Evolutionary conservation across 2,329 filamentous ascomycete species (phyloP).

Genomic region (Spiromastix sp.): DNA sequence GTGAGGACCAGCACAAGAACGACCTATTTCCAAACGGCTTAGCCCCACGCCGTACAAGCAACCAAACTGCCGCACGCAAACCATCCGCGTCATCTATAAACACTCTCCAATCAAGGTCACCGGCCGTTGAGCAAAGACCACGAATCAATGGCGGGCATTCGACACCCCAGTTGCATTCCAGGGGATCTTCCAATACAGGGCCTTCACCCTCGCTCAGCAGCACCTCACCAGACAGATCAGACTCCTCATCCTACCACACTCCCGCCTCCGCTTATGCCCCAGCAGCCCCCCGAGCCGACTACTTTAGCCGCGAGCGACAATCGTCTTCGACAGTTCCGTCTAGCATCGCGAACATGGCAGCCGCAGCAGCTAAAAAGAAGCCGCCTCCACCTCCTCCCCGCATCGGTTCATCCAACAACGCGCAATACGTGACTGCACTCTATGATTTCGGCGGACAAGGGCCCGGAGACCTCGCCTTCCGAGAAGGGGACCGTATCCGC

Average conservation of each 20-base stretch:
- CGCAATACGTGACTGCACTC: constrained; percentile 55
- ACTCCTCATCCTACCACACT: constrained; percentile 18
- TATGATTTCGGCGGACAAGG: constrained; percentile 66
- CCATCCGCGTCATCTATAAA: constrained; percentile 22
- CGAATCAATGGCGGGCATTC: constrained; percentile 13
- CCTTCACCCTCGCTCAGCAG: constrained; percentile 8
- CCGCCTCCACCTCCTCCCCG: constrained; percentile 60
- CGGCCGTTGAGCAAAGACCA: constrained; percentile 18
- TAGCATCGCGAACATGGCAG: constrained; percentile 29
- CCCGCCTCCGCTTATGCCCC: constrained; percentile 24
- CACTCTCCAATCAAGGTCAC: constrained; percentile 14
- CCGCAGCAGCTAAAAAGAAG: constrained; percentile 62
- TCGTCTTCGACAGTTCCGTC: constrained; percentile 15
- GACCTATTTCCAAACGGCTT: constrained; percentile 25
- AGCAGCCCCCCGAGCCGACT: constrained; percentile 35
- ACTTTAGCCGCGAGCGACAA: constrained; percentile 33
- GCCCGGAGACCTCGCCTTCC: constrained; percentile 60
- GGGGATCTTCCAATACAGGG: constrained; percentile 9
- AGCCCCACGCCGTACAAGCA: constrained; percentile 28
- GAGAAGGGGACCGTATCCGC: constrained; percentile 65
- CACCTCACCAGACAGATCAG: constrained; percentile 24
- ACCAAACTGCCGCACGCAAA: constrained; percentile 20
- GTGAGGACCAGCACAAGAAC: constrained; percentile 38
- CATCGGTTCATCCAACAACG: constrained; percentile 42
- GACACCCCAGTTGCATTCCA: constrained; percentile 5